Evolutionary conservation across 306 rosid genomes (phyloP).

Genomic region (Sphenostylis stenocarpa): DNA sequence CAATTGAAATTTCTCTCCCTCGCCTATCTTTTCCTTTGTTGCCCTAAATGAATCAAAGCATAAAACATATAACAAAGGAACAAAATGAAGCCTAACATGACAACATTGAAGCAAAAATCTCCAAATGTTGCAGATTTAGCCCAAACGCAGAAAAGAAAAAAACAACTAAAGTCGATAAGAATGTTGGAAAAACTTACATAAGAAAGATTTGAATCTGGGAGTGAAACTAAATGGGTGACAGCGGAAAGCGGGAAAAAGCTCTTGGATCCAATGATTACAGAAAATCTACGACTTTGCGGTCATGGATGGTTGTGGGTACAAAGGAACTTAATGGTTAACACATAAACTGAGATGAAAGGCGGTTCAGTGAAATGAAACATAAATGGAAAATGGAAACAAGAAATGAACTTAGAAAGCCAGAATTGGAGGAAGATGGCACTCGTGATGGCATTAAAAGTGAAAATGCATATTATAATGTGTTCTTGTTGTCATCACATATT

Average conservation of each 20-base stretch:
- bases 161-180: constrained; percentile 1
- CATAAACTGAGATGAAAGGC: constrained; percentile 7
- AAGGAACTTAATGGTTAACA: constrained; percentile 1
- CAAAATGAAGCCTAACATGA: neutral
- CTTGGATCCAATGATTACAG: neutral
- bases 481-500: neutral
- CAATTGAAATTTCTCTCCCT: constrained; percentile 66
- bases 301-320: neutral
- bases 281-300: neutral
- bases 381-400: neutral
- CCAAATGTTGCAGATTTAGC: neutral
- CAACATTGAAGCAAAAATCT: neutral
- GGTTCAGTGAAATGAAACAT: neutral
- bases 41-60: neutral
- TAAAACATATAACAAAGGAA: neutral
- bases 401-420: neutral
- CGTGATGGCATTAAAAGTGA: neutral
- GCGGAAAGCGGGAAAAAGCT: neutral
- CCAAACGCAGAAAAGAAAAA: constrained; percentile 21
- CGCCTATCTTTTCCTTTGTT: constrained; percentile 58
- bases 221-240: neutral
- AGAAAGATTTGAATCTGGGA: neutral
- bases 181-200: constrained; percentile 22
- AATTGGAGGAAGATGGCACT: constrained; percentile 24
- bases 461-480: constrained; percentile 8